phyloP scores from a whole-genome alignment of 2,329 filamentous ascomycete genomes.

The Colletotrichum higginsianum region DNA sequence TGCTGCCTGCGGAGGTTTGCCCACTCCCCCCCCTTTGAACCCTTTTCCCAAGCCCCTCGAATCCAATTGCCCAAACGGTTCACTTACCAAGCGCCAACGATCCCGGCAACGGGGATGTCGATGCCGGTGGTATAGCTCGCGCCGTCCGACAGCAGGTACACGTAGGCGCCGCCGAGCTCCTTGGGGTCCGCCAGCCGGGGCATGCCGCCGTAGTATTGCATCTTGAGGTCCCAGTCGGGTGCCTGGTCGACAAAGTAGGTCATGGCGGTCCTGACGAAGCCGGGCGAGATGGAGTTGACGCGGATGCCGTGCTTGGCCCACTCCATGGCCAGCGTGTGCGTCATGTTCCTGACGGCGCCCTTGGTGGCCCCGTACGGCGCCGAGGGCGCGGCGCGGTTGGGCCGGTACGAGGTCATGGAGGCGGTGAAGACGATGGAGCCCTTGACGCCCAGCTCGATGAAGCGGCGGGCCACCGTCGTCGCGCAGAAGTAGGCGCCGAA shows the following conservation, averaged over 20 bases:
- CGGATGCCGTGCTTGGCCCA: conserved; percentile 63
- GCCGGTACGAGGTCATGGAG: conserved; percentile 63
- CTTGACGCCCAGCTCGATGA: conserved; percentile 53
- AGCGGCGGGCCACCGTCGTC: conserved; percentile 58
- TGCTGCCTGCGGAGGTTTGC: not conserved
- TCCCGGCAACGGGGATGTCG: conserved; percentile 61
- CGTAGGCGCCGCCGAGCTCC: conserved; percentile 70
- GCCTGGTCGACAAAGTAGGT: conserved; percentile 65
- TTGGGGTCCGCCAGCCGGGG: conserved; percentile 66
- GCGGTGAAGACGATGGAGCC: conserved; percentile 62
- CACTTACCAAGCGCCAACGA: conserved; percentile 47
- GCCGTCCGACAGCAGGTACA: conserved; percentile 67
- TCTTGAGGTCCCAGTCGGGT: conserved; percentile 70
- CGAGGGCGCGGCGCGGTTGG: conserved; percentile 65
- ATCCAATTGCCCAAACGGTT: no score
- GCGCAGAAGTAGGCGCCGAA: conserved; percentile 62
- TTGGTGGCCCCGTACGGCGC: conserved; percentile 64
- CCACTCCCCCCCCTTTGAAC: not conserved
- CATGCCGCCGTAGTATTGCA: conserved; percentile 72
- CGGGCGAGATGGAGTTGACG: conserved; percentile 63
- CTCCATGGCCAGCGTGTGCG: conserved; percentile 61
- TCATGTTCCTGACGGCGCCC: conserved; percentile 58
- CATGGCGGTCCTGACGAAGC: conserved; percentile 60
- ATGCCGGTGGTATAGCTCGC: conserved; percentile 65
- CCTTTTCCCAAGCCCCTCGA: not conserved